Base-by-base conservation (phyloP, 2,329 filamentous ascomycete genomes). In the Hypoxylon sp. region DNA sequence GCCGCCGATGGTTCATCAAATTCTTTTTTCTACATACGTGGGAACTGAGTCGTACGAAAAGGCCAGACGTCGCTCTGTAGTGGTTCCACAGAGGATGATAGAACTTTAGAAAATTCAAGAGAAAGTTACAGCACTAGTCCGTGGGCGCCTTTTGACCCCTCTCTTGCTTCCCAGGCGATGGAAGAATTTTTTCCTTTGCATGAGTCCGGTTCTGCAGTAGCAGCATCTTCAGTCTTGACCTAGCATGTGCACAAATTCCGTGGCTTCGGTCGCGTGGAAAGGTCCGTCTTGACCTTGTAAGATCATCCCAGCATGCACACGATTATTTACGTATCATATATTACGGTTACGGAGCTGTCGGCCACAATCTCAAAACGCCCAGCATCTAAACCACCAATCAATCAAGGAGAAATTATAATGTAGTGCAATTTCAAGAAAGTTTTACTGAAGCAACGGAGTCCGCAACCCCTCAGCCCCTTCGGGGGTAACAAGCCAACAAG, bases 171-270 rank as follows among this genome's bases (percentile, higher is more conserved):
- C 59, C 42, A 52, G 47, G 44, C 65, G 52, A 59, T 22, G 59
- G 60, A 64, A 63, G 24, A 51, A 44, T 69, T 70, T 70, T 70
- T 70, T 71, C 47, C 33, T 55, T 66, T 51, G 60, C 66, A 69
- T 63, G 63, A 71, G 61, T 67, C 69, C 54, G 63, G 29, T 46
- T 67, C 51, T 69, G 66, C 67, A 67, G 63, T 71, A 71, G 69
- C 37, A 63, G 53, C 53, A 24, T 60, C 46, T 39, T 47, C 44
- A 53, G 39, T 52, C 57, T 50, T 57, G 39, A 63, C 46, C 52
- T 59, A 37, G 57, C 59, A 64, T 59, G 44, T 33, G 26, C 53
- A 63, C 50, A 46, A 52, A 46, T 63, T 65, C 66, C 62, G 59
- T 69, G 52, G 66, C 55, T 59, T 66, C 44, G 69, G 66, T 66